Conservation (phyloP, 129 eudicot genomes). For the Flaveria ramosissima region DNA sequence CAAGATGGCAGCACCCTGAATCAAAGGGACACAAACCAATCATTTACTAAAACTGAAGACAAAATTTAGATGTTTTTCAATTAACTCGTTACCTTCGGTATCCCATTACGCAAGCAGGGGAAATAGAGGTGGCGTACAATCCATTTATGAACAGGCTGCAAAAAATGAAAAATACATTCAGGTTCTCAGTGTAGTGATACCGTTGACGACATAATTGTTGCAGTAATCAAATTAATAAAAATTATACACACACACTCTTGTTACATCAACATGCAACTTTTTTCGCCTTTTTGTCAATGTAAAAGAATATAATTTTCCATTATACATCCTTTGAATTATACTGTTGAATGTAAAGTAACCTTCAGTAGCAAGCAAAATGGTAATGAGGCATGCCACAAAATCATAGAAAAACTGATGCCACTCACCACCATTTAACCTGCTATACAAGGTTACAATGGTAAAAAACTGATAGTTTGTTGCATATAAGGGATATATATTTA, state of each 20-base stretch:
- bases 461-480: not conserved
- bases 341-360: not conserved
- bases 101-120: constrained; percentile 90
- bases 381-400: not conserved
- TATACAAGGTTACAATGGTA: not conserved
- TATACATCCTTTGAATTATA: not conserved
- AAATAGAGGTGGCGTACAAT: constrained; percentile 89
- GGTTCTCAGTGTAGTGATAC: constrained; percentile 7
- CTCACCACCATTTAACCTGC: not conserved
- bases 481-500: not conserved
- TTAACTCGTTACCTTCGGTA: constrained; percentile 66
- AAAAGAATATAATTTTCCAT: not conserved
- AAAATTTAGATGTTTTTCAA: not conserved
- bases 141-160: constrained; percentile 99
- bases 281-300: not conserved
- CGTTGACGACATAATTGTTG: not conserved
- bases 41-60: not conserved
- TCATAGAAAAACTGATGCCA: not conserved
- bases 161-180: constrained; percentile 14
- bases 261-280: not conserved
- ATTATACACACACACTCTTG: not conserved
- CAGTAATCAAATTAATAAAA: not conserved
- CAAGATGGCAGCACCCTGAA: constrained; percentile 80
- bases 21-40: constrained; percentile 7
- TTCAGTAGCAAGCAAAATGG: constrained; percentile 3